Base-by-base conservation (phyloP, 108 stramenopile genomes). In the Cyclotella kingstonii region DNA sequence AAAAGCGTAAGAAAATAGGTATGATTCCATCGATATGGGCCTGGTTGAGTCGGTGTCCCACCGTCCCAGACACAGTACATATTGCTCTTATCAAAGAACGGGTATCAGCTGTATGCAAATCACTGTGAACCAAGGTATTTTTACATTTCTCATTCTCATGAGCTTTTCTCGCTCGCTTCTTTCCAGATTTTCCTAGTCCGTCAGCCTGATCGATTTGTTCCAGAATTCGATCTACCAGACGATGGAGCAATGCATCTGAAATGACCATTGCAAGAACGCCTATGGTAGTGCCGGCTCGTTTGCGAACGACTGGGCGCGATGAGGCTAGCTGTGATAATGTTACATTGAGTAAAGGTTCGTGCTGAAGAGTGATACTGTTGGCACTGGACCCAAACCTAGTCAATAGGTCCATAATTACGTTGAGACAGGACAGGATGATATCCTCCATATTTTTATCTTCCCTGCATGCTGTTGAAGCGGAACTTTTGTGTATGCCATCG, bases 11-110 rank as follows among this genome's bases (percentile, higher is more conserved):
- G 66, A 99, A 96, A 36, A 97, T 91, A 41, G 97, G 97, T 39
- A 99, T 76, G 43, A 99, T 91, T 7, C 85, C 67, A 79, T 91
- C 91, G 50, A 99, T 91, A 75, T 97, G 94, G 39, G 73, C 72
- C 66, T 91, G 94, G 75, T 80, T 67, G 44, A 91, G 49, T 28
- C 90, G 85, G 78, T 89, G 87, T 11, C 87, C 90, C 25, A 91
- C 87, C 6, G 81, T 70, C 21, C 90, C 85, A 5, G 81, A 73
- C 4, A 91, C 81, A 6, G 87, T 84, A 47, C 98, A 97, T 78
- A 99, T 94, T 40, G 96, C 91, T 63, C 95, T 87, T 53, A 93
- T 86, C 48, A 92, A 69, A 0, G 90, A 82, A 14, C 84, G 69
- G 0, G 86, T 91, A 54, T 91, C 82, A 11, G 58, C 57, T 7